Evolutionary conservation across 2,329 filamentous ascomycete species (phyloP).

Genomic region (Aspergillus quadrilineatus): DNA sequence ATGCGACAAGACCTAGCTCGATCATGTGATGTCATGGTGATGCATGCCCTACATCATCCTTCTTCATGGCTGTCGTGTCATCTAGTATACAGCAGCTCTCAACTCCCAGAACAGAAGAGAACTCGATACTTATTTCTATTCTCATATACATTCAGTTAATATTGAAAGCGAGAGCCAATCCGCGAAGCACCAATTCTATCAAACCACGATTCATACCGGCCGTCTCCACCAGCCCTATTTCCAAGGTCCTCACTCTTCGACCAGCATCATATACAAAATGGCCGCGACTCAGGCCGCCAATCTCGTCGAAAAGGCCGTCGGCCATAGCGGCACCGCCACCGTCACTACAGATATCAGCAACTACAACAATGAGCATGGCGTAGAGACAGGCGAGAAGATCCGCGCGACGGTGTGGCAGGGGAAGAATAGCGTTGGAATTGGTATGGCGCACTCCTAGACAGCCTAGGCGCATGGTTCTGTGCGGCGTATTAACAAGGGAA

Average conservation of each 20-base stretch:
- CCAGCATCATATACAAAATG: neutral
- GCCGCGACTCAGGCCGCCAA: slow-evolving; percentile 8
- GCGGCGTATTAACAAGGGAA: too few relatives aligned
- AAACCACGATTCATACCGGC: neutral
- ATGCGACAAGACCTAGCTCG: too few relatives aligned
- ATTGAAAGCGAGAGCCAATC: neutral
- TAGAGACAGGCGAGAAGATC: slow-evolving; percentile 63
- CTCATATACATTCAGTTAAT: neutral
- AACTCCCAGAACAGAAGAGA: neutral
- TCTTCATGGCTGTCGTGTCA: neutral
- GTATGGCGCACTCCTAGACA: slow-evolving; percentile 33
- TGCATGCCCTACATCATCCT: neutral
- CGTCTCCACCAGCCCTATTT: neutral
- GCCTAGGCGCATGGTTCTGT: too few relatives aligned
- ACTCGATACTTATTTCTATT: neutral
- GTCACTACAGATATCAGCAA: slow-evolving; percentile 6
- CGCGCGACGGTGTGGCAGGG: slow-evolving; percentile 79
- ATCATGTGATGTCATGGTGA: slow-evolving; percentile 8
- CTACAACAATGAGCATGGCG: slow-evolving; percentile 43
- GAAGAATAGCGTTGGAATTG: slow-evolving; percentile 72
- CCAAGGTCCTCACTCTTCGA: neutral
- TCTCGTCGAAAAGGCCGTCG: slow-evolving; percentile 3
- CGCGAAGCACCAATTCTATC: too few relatives aligned
- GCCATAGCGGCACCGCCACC: neutral
- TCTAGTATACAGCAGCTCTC: too few relatives aligned